Conservation (phyloP, 2,329 filamentous ascomycete species). For the Helminthosporium solani region DNA sequence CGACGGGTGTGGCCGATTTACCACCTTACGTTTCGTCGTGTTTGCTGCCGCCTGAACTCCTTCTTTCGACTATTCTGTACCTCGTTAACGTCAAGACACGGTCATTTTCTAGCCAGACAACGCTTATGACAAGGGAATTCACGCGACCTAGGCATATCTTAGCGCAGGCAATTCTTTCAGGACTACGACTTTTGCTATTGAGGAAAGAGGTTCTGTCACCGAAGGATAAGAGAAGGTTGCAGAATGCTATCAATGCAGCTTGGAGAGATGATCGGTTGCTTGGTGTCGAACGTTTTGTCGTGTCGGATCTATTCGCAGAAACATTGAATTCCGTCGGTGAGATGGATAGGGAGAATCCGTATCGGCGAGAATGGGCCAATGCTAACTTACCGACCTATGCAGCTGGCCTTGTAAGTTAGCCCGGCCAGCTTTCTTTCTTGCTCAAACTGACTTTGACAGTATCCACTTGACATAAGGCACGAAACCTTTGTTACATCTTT, state of each 20-base stretch:
- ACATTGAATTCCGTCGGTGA: conserved; percentile 28
- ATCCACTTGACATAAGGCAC: conserved; percentile 35
- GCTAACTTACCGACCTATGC: conserved; percentile 30
- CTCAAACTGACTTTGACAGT: conserved; percentile 23
- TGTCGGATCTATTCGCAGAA: conserved; percentile 32
- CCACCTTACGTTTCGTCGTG: conserved; percentile 32
- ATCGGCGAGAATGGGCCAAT: conserved; percentile 21
- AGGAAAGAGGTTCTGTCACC: conserved; percentile 26
- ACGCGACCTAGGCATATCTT: conserved; percentile 21
- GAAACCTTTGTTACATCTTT: conserved; percentile 25
- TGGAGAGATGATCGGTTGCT: conserved; percentile 37
- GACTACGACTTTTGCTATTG: conserved; percentile 36
- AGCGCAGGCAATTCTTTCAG: conserved; percentile 33
- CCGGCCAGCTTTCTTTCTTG: neutral
- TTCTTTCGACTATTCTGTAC: conserved; percentile 40
- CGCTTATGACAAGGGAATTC: conserved; percentile 25
- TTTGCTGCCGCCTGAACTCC: conserved; percentile 32
- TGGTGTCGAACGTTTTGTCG: conserved; percentile 35
- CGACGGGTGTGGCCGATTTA: conserved; percentile 27
- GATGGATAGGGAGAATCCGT: conserved; percentile 15
- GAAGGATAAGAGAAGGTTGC: conserved; percentile 33
- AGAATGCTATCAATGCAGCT: conserved; percentile 33
- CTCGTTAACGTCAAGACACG: conserved; percentile 34
- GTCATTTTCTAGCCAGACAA: conserved; percentile 30
- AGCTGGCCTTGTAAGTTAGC: conserved; percentile 29